Conservation (phyloP, 1,284 basidiomycete species). For the Grifola frondosa region DNA sequence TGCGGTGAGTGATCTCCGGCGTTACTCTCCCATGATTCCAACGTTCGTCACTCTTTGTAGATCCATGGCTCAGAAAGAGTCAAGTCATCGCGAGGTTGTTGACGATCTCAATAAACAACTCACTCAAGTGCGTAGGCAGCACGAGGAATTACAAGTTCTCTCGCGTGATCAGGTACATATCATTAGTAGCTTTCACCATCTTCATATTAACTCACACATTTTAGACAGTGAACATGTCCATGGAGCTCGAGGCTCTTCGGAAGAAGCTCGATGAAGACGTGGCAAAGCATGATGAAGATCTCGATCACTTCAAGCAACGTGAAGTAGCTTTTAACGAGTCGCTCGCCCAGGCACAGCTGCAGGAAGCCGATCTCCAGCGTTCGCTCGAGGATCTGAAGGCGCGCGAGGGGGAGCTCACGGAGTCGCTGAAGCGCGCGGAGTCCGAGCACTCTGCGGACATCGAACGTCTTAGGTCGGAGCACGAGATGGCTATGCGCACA, state of each 20-base stretch:
- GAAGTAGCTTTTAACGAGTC: conserved; percentile 53
- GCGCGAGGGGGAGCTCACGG: conserved; percentile 56
- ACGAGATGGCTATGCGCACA: conserved; percentile 50
- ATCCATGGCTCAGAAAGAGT: conserved; percentile 95
- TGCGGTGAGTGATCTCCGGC: conserved; percentile 66
- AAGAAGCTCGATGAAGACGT: conserved; percentile 57
- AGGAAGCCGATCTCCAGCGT: conserved; percentile 15
- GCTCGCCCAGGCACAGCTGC: conserved; percentile 47
- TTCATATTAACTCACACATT: not conserved
- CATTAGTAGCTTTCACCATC: not conserved
- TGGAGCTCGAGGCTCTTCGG: conserved; percentile 74
- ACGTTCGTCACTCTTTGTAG: conserved; percentile 37
- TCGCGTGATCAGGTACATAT: conserved; percentile 74
- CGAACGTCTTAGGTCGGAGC: conserved; percentile 45
- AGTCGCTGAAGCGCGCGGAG: conserved; percentile 49
- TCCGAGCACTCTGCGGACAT: conserved; percentile 47
- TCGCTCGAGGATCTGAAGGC: conserved; percentile 53
- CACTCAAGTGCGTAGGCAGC: conserved; percentile 66
- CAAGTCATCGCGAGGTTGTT: conserved; percentile 75
- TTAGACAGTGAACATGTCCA: conserved; percentile 83
- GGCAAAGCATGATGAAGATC: conserved; percentile 29
- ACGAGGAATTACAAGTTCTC: conserved; percentile 76
- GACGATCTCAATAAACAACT: conserved; percentile 71
- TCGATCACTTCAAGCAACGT: conserved; percentile 52
- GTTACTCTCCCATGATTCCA: no score